Percentiles rank a stretch among this genome's conserved stretches.
Conservation (phyloP, 139 green algal species). For the Parachlorella kessleri region DNA sequence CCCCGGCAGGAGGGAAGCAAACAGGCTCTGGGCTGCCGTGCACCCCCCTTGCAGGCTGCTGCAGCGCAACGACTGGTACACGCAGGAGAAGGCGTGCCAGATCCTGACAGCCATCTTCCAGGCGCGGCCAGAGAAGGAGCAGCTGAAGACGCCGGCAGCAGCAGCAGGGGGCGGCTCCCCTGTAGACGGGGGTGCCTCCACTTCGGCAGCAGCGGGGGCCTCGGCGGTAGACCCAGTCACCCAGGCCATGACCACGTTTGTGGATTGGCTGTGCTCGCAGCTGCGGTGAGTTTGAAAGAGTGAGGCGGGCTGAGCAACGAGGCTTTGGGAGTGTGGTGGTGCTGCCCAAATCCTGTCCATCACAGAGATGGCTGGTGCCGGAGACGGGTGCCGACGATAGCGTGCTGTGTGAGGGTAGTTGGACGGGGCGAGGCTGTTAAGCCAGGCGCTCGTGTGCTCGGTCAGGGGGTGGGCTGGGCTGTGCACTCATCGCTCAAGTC, state of each 20-base stretch:
- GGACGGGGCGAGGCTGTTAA: no score
- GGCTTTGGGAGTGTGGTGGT: neutral
- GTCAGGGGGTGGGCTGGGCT: no score
- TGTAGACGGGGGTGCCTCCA: neutral
- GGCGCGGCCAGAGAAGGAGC: conserved; percentile 54
- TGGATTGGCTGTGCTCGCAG: conserved; percentile 90
- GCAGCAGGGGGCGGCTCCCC: neutral
- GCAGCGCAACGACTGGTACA: conserved; percentile 89
- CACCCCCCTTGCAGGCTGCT: conserved; percentile 62
- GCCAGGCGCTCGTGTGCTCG: no score
- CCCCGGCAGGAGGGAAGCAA: no score
- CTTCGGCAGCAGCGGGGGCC: neutral
- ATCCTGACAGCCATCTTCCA: conserved; percentile 75
- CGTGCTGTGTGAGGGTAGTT: no score
- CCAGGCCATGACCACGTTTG: conserved; percentile 56
- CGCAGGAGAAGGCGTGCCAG: conserved; percentile 81
- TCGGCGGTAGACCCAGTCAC: neutral
- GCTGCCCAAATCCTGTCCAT: no score
- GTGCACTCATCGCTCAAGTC: no score
- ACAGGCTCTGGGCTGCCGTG: no score
- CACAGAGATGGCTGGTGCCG: no score
- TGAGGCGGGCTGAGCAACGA: no score
- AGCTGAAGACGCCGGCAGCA: conserved; percentile 25
- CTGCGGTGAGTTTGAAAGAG: conserved; percentile 69
- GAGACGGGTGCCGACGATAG: no score